These are phyloP conservation scores for Tolypocladium tropicale DNA, from an alignment of 2,329 filamentous ascomycete genomes.

Conservation along the genomic window DNA sequence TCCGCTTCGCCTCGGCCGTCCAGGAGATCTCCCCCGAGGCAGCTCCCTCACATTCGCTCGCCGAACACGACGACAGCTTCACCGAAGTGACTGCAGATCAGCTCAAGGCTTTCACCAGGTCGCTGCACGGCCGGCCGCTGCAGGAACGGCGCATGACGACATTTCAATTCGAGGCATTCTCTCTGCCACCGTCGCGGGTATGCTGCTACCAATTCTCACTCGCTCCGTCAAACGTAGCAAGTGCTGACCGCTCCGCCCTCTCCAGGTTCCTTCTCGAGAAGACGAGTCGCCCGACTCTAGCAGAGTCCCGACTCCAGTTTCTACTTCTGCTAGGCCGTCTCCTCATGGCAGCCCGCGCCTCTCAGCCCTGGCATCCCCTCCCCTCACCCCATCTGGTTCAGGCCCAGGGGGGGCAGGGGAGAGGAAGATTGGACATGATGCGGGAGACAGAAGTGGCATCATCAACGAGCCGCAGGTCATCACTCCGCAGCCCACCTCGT, in stretches of 20 bases:
- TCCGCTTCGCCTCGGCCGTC: constrained; percentile 62
- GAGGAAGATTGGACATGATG: constrained; percentile 18
- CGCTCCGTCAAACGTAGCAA: not conserved
- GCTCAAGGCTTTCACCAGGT: constrained; percentile 60
- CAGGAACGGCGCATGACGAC: constrained; percentile 78
- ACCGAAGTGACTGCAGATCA: constrained; percentile 47
- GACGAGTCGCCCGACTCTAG: constrained; percentile 51
- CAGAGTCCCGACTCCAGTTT: constrained; percentile 53
- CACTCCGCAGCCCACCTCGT: constrained; percentile 57
- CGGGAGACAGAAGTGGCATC: constrained; percentile 28
- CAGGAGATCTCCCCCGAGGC: constrained; percentile 51
- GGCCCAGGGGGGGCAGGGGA: constrained; percentile 23
- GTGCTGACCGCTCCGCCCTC: not conserved
- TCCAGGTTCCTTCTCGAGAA: constrained; percentile 50
- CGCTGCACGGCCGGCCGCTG: constrained; percentile 62
- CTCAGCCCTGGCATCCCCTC: constrained; percentile 73
- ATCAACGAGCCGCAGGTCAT: constrained; percentile 36
- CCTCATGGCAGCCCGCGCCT: constrained; percentile 56
- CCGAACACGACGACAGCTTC: constrained; percentile 17
- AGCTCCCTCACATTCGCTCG: constrained; percentile 25
- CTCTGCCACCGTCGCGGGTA: constrained; percentile 75
- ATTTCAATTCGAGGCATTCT: constrained; percentile 84
- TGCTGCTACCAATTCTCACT: constrained; percentile 22
- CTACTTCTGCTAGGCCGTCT: constrained; percentile 56
- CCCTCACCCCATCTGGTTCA: constrained; percentile 77